Percentiles rank a stretch among this genome's conserved stretches.
phyloP scores from a whole-genome alignment of 1,139 yeast species.

The Yamadazyma conglobata region DNA sequence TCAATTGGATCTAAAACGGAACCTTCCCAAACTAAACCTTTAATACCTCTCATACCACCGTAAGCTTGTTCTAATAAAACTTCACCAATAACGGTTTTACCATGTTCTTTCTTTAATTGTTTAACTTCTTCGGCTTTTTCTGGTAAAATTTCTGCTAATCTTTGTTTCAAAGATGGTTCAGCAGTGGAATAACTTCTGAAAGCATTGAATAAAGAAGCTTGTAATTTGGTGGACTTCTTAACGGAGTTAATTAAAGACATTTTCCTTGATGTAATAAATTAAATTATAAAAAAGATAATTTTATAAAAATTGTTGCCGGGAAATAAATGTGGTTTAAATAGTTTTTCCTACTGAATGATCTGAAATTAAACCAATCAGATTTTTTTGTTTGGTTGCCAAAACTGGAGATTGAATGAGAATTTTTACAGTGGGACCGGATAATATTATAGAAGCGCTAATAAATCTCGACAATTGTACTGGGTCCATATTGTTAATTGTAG shows the following conservation, averaged over 20 bases:
- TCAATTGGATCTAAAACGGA: conserved; percentile 97
- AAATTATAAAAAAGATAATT: conserved; percentile 2
- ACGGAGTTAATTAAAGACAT: conserved; percentile 15
- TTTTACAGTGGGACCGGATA: too few species aligned
- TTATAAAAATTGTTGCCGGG: neutral
- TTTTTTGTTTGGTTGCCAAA: too few species aligned
- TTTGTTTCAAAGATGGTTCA: conserved; percentile 70
- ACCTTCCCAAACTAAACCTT: conserved; percentile 99
- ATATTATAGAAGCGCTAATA: too few species aligned
- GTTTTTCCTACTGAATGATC: conserved; percentile 4
- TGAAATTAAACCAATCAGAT: conserved; percentile 11
- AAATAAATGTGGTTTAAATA: conserved; percentile 4
- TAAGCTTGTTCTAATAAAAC: conserved; percentile 93
- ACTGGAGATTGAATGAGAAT: too few species aligned
- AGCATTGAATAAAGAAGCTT: conserved; percentile 8
- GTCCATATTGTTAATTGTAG: too few species aligned
- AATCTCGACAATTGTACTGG: too few species aligned
- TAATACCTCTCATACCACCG: conserved; percentile 99
- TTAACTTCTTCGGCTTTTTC: conserved; percentile 89
- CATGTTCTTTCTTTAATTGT: conserved; percentile 83
- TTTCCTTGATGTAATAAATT: neutral
- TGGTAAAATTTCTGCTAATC: conserved; percentile 91
- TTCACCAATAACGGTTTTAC: conserved; percentile 90
- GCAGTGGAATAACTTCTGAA: conserved; percentile 17
- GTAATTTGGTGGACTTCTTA: conserved; percentile 12